phyloP scores from a whole-genome alignment of 2,329 filamentous ascomycete genomes.

The Sclerotinia trifoliorum region DNA sequence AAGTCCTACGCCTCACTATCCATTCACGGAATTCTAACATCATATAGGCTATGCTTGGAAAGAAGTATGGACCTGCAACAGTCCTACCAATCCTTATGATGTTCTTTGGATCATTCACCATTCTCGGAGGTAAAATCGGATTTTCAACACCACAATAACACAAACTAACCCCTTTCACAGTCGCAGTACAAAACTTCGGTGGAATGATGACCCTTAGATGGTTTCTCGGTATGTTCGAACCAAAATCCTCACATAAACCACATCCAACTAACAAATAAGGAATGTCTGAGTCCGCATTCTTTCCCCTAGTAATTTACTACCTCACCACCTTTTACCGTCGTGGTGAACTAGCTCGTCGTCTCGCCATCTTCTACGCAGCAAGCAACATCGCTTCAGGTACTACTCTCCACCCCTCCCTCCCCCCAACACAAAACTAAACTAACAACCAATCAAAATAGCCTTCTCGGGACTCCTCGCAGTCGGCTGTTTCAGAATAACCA shows the following conservation, averaged over 20 bases:
- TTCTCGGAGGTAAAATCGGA: constrained; percentile 40
- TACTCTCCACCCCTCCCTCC: too few species aligned
- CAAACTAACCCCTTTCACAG: constrained; percentile 27
- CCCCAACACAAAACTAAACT: background rate
- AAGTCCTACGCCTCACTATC: background rate
- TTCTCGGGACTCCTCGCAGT: constrained; percentile 48
- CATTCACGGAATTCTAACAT: constrained; percentile 13
- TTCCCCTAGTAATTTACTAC: constrained; percentile 61
- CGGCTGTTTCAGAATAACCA: constrained; percentile 53
- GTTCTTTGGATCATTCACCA: constrained; percentile 62
- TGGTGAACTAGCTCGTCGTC: constrained; percentile 66
- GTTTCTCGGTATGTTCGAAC: constrained; percentile 54
- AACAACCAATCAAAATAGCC: constrained; percentile 40
- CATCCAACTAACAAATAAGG: constrained; percentile 26
- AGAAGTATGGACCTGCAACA: constrained; percentile 62
- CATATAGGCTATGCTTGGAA: constrained; percentile 56
- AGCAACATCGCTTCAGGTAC: constrained; percentile 5
- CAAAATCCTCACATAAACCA: background rate
- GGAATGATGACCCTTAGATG: constrained; percentile 67
- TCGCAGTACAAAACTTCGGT: constrained; percentile 57
- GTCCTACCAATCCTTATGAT: constrained; percentile 69
- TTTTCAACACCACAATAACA: background rate
- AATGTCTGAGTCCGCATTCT: constrained; percentile 67
- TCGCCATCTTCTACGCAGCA: constrained; percentile 65
- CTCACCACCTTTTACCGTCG: constrained; percentile 67